phyloP scores from a whole-genome alignment of 495 filamentous ascomycete species.

The Tuber borchii region DNA sequence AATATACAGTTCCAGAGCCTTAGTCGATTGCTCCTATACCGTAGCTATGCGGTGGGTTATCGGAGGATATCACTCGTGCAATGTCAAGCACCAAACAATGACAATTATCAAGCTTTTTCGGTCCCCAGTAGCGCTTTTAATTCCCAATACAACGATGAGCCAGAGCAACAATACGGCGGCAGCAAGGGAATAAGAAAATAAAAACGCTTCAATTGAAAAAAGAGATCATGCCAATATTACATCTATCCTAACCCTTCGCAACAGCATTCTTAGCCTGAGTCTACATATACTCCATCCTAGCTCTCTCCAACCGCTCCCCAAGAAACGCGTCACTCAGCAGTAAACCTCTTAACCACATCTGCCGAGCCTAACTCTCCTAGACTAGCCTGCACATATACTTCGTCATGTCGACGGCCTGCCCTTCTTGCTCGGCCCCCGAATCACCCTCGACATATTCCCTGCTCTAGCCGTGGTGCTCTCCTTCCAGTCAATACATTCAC shows the following conservation, averaged over 20 bases:
- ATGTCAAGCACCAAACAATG: not conserved
- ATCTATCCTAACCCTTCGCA: slow-evolving; percentile 21
- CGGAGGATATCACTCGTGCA: not conserved
- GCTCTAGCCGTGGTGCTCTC: slow-evolving; percentile 70
- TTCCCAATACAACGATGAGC: not conserved
- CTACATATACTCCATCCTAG: slow-evolving; percentile 96
- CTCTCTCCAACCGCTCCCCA: slow-evolving; percentile 65
- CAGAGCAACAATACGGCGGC: not conserved
- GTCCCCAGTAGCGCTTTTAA: not conserved
- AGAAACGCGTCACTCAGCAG: slow-evolving; percentile 74
- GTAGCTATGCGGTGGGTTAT: not conserved
- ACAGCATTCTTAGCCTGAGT: slow-evolving; percentile 68
- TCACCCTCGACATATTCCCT: slow-evolving; percentile 54
- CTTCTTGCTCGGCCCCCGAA: slow-evolving; percentile 57
- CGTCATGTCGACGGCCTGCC: slow-evolving; percentile 54
- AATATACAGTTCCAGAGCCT: not conserved
- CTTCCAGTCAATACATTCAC: slow-evolving; percentile 85
- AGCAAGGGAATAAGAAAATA: not conserved
- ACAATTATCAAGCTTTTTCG: not conserved
- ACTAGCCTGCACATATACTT: slow-evolving; percentile 71
- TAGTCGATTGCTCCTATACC: not conserved
- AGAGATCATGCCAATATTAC: not conserved
- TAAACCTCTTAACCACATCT: slow-evolving; percentile 72
- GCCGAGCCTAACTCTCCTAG: slow-evolving; percentile 79
- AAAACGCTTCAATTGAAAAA: not conserved